phyloP scores from a whole-genome alignment of 192 early-diverging fungal genomes.

The Backusella mclennaniae region DNA sequence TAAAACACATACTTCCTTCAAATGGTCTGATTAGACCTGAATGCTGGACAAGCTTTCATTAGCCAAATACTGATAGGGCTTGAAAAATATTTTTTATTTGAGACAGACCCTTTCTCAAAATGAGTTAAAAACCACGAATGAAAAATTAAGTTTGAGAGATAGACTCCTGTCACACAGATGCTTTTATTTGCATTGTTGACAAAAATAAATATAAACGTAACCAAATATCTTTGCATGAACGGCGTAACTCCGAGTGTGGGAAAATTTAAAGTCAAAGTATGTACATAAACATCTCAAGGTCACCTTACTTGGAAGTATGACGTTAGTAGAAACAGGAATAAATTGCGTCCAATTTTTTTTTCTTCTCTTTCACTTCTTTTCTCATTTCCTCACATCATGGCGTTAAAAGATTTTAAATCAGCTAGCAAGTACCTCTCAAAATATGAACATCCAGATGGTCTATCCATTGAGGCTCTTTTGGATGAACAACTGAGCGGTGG shows the following conservation, averaged over 20 bases:
- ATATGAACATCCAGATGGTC: constrained; percentile 68
- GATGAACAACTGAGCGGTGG: constrained; percentile 80
- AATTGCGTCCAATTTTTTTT: not conserved
- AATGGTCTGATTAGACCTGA: no score
- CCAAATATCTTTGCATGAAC: not conserved
- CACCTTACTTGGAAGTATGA: not conserved
- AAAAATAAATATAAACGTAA: no score
- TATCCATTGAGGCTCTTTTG: constrained; percentile 81
- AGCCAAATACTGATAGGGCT: no score
- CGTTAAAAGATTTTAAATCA: not conserved
- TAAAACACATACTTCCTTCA: no score
- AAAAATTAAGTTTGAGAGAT: no score
- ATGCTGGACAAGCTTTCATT: no score
- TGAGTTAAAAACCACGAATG: no score
- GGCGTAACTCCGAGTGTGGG: not conserved
- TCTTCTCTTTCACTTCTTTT: not conserved
- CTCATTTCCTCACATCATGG: not conserved
- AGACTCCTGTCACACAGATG: no score
- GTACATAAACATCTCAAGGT: not conserved
- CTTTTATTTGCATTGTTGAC: no score
- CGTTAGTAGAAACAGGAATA: not conserved
- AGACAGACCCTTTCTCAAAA: no score
- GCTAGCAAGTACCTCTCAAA: not conserved
- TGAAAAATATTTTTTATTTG: no score
- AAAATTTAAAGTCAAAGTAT: not conserved